Conservation (phyloP, 2,329 filamentous ascomycete species). For the Aspergillaceae sp. region DNA sequence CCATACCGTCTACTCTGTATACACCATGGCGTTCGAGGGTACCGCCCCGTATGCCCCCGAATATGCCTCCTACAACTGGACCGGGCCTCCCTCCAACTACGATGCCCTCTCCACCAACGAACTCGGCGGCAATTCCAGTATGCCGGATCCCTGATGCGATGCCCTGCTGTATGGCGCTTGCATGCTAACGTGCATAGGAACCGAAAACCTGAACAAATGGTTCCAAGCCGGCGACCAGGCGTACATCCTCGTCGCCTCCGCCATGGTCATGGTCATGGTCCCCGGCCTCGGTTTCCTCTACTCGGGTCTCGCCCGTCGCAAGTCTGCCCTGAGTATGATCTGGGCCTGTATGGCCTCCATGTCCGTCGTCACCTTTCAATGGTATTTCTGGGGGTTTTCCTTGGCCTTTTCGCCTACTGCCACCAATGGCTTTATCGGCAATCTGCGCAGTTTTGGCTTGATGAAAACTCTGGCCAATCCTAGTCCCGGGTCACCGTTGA, state of each 20-base stretch:
- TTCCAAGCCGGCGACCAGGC: slow-evolving; percentile 85
- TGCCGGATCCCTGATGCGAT: no score
- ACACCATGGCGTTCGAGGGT: slow-evolving; percentile 9
- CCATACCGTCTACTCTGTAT: slow-evolving; percentile 4
- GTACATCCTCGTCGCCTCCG: slow-evolving; percentile 81
- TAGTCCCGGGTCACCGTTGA: slow-evolving; percentile 79
- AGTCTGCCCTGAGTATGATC: slow-evolving; percentile 93
- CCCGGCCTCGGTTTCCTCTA: slow-evolving; percentile 96
- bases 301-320: slow-evolving; percentile 91
- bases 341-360: slow-evolving; percentile 95
- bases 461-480: slow-evolving; percentile 73
- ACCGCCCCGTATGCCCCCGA: slow-evolving; percentile 27
- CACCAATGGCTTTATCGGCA: slow-evolving; percentile 83
- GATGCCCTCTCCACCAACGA: slow-evolving; percentile 44
- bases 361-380: slow-evolving; percentile 89
- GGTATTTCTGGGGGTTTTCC: slow-evolving; percentile 99
- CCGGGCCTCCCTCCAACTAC: slow-evolving; percentile 38
- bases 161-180: no score
- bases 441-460: slow-evolving; percentile 81
- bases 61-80: slow-evolving; percentile 44
- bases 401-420: slow-evolving; percentile 77
- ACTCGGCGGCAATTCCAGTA: slow-evolving; percentile 62
- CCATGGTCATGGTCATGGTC: slow-evolving; percentile 94
- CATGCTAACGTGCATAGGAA: slow-evolving; percentile 43
- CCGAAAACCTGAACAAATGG: slow-evolving; percentile 91